Evolutionary conservation across 345 rosid species (phyloP).

Genomic region (Trapa incisa): DNA sequence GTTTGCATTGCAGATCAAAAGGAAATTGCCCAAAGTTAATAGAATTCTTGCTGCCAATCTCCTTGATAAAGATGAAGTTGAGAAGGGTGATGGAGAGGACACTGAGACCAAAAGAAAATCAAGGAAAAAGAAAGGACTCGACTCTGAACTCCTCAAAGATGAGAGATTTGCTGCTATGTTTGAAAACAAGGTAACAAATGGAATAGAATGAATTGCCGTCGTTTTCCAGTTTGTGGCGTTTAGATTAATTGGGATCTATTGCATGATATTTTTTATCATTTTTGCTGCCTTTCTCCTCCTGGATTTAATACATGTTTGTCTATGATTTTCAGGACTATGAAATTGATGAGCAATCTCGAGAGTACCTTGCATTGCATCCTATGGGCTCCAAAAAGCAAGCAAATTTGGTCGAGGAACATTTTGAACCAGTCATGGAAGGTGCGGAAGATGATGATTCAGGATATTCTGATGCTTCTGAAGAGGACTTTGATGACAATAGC

Average conservation of each 20-base stretch:
- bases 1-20: constrained; percentile 30
- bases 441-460: constrained; percentile 36
- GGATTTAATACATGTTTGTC: neutral
- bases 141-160: constrained; percentile 37
- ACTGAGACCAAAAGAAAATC: constrained; percentile 47
- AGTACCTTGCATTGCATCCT: constrained; percentile 70
- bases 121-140: constrained; percentile 63
- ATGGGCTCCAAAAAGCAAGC: constrained; percentile 47
- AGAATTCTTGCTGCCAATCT: constrained; percentile 47
- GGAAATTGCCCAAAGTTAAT: constrained; percentile 68
- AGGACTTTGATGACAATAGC: constrained; percentile 30
- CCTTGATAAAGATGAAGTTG: constrained; percentile 42
- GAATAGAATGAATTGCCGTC: too few species aligned
- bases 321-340: constrained; percentile 45
- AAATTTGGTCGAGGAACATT: constrained; percentile 68
- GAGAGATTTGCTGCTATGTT: constrained; percentile 46
- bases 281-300: constrained; percentile 5
- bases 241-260: neutral
- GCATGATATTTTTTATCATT: too few species aligned
- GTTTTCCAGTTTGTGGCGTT: neutral
- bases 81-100: constrained; percentile 34
- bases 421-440: constrained; percentile 47
- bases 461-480: constrained; percentile 46
- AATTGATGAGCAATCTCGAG: constrained; percentile 54
- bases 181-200: constrained; percentile 41